These are phyloP conservation scores for Arthrobotrys musiformis DNA, from an alignment of 2,329 filamentous ascomycete species.

Conservation along the genomic window DNA sequence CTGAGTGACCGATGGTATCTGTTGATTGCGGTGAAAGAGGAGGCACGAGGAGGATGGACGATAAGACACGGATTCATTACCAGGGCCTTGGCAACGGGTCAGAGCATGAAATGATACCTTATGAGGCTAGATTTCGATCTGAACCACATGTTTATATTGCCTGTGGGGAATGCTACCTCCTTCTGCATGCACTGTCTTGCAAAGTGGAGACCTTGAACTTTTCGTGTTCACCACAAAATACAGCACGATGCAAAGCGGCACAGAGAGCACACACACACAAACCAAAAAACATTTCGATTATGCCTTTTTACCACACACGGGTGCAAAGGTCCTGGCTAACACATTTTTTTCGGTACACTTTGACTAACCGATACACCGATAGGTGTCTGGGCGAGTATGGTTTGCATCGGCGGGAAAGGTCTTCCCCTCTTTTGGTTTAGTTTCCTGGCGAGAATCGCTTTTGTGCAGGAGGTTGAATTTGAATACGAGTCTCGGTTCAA, in stretches of 20 bases:
- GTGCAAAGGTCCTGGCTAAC: background rate
- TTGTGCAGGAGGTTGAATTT: constrained; percentile 6
- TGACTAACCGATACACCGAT: constrained; percentile 19
- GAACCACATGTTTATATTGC: constrained; percentile 20
- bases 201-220: constrained; percentile 40
- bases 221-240: constrained; percentile 22
- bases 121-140: constrained; percentile 41
- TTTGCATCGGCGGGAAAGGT: constrained; percentile 24
- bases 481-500: constrained; percentile 30
- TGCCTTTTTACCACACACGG: constrained; percentile 19
- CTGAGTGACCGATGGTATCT: background rate
- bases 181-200: constrained; percentile 25
- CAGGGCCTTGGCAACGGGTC: constrained; percentile 48
- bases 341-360: background rate
- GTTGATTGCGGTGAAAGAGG: background rate
- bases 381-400: constrained; percentile 2
- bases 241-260: constrained; percentile 35
- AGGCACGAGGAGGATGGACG: background rate
- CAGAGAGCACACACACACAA: background rate
- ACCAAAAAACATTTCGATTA: constrained; percentile 26
- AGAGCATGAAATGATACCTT: constrained; percentile 33
- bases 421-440: constrained; percentile 29
- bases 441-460: background rate
- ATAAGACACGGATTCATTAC: background rate
- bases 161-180: constrained; percentile 43